Percentiles rank a stretch among this genome's conserved stretches.
These are phyloP conservation scores for Suillus subalutaceus DNA, from an alignment of 768 basidiomycete species.

Conservation along the genomic window DNA sequence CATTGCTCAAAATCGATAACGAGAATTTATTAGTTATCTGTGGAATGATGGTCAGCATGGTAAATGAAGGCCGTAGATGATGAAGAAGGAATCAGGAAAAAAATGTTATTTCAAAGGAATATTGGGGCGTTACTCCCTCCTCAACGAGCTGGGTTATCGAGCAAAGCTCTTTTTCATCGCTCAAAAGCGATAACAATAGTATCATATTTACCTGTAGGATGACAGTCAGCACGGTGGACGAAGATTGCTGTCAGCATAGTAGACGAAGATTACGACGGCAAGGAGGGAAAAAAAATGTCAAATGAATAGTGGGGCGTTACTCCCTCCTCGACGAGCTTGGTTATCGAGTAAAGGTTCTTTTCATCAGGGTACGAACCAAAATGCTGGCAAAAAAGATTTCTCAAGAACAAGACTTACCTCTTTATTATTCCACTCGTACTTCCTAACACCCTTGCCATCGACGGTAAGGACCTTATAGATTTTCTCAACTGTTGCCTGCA, in stretches of 20 bases:
- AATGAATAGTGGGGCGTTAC: conserved; percentile 79
- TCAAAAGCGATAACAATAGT: conserved; percentile 4
- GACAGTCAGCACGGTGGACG: conserved; percentile 14
- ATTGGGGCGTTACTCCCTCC: conserved; percentile 80
- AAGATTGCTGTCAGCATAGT: not conserved
- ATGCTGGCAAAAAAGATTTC: conserved; percentile 8
- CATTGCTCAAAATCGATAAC: conserved; percentile 37
- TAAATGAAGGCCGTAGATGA: conserved; percentile 5
- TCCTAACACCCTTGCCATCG: conserved; percentile 88
- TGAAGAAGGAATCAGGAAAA: conserved; percentile 34
- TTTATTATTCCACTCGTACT: conserved; percentile 94
- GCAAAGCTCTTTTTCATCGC: conserved; percentile 70
- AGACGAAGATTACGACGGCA: not conserved
- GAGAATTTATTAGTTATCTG: conserved; percentile 24
- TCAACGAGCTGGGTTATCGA: conserved; percentile 92
- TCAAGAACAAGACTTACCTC: conserved; percentile 62
- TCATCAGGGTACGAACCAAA: conserved; percentile 48
- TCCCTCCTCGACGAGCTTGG: conserved; percentile 97
- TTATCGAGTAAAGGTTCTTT: conserved; percentile 86
- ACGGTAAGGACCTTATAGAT: conserved; percentile 75
- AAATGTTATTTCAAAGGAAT: conserved; percentile 63
- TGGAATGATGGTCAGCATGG: conserved; percentile 14
- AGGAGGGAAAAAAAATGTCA: conserved; percentile 53
- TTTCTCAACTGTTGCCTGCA: conserved; percentile 83
- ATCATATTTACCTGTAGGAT: conserved; percentile 24